Evolutionary conservation across 2,329 filamentous ascomycete species (phyloP), one percentile per base, ranked within the genome.

Genomic region (Cytospora paraplurivora): DNA sequence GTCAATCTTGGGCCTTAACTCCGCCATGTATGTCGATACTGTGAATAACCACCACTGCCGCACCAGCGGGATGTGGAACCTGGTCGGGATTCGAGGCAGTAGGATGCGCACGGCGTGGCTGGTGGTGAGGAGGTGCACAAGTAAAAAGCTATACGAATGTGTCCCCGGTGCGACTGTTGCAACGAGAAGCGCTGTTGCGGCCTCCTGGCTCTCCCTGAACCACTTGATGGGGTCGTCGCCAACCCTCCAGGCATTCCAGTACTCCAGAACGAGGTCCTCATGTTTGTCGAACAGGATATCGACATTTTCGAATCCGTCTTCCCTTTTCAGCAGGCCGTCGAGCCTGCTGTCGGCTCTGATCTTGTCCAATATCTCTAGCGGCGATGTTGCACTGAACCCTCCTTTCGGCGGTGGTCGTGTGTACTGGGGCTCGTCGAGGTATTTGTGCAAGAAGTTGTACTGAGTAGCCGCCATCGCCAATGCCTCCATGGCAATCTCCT

Each of bases 31-130:
- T 12, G 93, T 84, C 0, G 87, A 85, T 50, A 97, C 75, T 0
- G 89, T 86, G 50, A 97, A 84, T 6, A 99, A 78, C 91, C 92
- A 97, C 93, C 95, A 98, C 74, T 96, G 88, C 47, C 90, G 82
- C 10, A 98, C 81, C 5, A 99, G 78, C 27, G 79, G 79, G 53
- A 92, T 74, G 69, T 97, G 94, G 70, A 88, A 89, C 70, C 86
- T 85, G 15, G 82, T 76, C 0, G 93, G 92, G 12, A 97, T 78
- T 41, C 92, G 76, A 0, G 95, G 92, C 3, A 99, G 79, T 6
- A 99, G 76, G 32, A 96, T 86, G n/a, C 95, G 85, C 13, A 97
- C 85, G 0, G 95, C 94, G 73, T 99, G 93, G 65, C 89, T 93
- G 21, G 90, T 89, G 0, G 92, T 96, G 37, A 99, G 81, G 8